Evolutionary conservation across 208 protist species (phyloP).

Genomic region (Lotmaria passim): DNA sequence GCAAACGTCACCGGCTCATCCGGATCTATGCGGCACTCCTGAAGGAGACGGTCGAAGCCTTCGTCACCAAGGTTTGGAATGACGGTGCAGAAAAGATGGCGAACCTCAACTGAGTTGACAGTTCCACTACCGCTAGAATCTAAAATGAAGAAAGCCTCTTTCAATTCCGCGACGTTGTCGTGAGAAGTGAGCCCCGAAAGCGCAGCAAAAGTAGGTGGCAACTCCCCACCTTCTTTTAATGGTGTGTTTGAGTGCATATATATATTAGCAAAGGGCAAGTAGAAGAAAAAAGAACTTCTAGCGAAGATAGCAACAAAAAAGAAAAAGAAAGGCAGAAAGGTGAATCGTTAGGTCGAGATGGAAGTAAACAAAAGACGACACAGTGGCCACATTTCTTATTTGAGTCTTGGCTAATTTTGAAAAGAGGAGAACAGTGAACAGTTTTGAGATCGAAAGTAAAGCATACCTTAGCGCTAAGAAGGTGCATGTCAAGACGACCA

Average conservation of each 20-base stretch:
- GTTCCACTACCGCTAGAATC: conserved; percentile 51
- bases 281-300: conserved; percentile 7
- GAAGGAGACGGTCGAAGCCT: conserved; percentile 39
- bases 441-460: no score
- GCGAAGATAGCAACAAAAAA: neutral
- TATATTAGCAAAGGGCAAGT: conserved; percentile 6
- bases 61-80: conserved; percentile 32
- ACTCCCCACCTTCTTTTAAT: conserved; percentile 14
- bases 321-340: neutral
- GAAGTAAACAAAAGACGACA: no score
- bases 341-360: no score
- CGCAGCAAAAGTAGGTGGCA: neutral
- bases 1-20: conserved; percentile 54
- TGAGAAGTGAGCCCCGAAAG: conserved; percentile 30
- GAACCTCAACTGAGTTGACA: conserved; percentile 42
- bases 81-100: conserved; percentile 37
- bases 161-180: conserved; percentile 66
- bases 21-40: conserved; percentile 40
- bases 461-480: no score
- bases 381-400: no score
- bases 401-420: no score
- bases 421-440: no score
- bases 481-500: no score
- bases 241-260: neutral
- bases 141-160: conserved; percentile 63